Evolutionary conservation across 225 moss, liverwort and hornwort species (phyloP).

Genomic region (Sphagnum tenellum): DNA sequence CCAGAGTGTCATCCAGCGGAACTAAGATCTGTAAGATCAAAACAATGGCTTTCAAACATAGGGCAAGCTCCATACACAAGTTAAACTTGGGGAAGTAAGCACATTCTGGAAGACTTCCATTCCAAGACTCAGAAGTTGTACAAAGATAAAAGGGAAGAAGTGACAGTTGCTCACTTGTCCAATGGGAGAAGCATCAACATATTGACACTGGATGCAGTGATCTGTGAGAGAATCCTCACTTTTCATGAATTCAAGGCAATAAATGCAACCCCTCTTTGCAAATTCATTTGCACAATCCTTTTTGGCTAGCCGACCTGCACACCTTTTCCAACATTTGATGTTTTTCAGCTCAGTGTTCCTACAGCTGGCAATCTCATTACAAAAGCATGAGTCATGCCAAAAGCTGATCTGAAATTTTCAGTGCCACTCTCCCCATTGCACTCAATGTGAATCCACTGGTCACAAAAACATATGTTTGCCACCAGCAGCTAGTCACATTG

Average conservation of each 20-base stretch:
- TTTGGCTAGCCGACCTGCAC: conserved; percentile 52
- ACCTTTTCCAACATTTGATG: conserved; percentile 2
- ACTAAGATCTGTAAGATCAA: conserved; percentile 3
- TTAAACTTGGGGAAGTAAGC: neutral
- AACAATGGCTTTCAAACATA: neutral
- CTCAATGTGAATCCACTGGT: too few relatives aligned
- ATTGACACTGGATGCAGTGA: conserved; percentile 44
- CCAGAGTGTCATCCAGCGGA: conserved; percentile 1
- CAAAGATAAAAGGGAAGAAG: neutral
- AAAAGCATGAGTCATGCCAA: too few relatives aligned
- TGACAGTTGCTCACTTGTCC: conserved; percentile 22
- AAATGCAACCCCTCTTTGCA: conserved; percentile 35
- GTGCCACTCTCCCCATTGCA: too few relatives aligned
- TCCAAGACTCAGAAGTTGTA: neutral
- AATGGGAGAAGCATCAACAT: conserved; percentile 21
- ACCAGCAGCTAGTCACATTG: too few relatives aligned
- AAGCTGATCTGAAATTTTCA: too few relatives aligned
- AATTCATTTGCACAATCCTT: conserved; percentile 46
- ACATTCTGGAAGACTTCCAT: neutral
- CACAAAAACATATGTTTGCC: too few relatives aligned
- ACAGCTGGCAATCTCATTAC: too few relatives aligned
- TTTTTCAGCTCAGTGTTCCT: neutral
- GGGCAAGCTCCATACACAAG: neutral
- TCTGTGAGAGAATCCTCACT: conserved; percentile 20
- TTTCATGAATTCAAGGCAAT: conserved; percentile 38